Evolutionary conservation across 225 moss, liverwort and hornwort genomes (phyloP).

Genomic region (Physcomitrellopsis africana): DNA sequence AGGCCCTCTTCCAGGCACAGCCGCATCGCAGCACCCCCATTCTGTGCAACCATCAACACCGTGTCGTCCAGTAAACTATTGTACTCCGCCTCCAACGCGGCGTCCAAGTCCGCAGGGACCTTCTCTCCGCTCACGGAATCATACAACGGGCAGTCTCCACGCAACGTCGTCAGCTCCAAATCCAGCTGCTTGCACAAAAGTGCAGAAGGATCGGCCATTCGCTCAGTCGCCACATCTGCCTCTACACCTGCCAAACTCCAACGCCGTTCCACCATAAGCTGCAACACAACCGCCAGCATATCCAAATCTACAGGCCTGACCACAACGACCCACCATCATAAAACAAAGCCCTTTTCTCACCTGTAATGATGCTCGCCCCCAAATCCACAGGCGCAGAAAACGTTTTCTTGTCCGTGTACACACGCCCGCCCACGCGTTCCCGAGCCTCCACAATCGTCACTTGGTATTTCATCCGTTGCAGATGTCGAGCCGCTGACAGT

Average conservation of each 20-base stretch:
- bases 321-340: not conserved
- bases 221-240: conserved; percentile 72
- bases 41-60: conserved; percentile 66
- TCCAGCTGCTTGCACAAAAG: conserved; percentile 71
- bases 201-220: conserved; percentile 73
- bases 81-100: conserved; percentile 70
- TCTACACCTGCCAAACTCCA: conserved; percentile 49
- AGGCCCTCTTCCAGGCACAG: conserved; percentile 69
- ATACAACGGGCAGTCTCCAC: conserved; percentile 72
- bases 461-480: conserved; percentile 56
- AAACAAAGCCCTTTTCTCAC: conserved; percentile 21
- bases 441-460: conserved; percentile 66
- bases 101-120: conserved; percentile 63
- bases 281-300: conserved; percentile 1
- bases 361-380: conserved; percentile 74
- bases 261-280: conserved; percentile 21
- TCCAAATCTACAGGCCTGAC: not conserved
- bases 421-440: conserved; percentile 67
- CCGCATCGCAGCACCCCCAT: conserved; percentile 66
- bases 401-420: conserved; percentile 61
- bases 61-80: conserved; percentile 75
- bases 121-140: conserved; percentile 69
- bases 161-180: conserved; percentile 63
- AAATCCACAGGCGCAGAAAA: conserved; percentile 75
- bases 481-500: conserved; percentile 64